These are phyloP conservation scores for Pascua guehoae DNA, from an alignment of 1,284 basidiomycete genomes.

Conservation along the genomic window DNA sequence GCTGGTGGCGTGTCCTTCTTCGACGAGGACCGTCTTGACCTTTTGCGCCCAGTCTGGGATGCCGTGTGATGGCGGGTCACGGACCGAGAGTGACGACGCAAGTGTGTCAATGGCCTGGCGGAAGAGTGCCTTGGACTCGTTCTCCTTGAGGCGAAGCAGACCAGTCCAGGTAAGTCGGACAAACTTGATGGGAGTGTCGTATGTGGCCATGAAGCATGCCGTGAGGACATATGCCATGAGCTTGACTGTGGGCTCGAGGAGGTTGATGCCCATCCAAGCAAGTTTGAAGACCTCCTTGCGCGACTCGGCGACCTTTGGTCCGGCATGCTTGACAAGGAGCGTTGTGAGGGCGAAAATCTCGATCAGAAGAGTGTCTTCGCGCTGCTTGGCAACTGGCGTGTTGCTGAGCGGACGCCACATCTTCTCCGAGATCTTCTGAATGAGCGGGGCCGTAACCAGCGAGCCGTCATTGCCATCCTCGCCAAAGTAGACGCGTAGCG, in stretches of 20 bases:
- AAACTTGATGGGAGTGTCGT: slow-evolving; percentile 89
- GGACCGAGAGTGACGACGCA: slow-evolving; percentile 72
- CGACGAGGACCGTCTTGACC: slow-evolving; percentile 79
- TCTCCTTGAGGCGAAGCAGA: slow-evolving; percentile 77
- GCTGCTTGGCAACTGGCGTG: slow-evolving; percentile 28
- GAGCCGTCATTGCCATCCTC: slow-evolving; percentile 40
- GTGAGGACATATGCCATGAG: slow-evolving; percentile 90
- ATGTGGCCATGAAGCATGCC: slow-evolving; percentile 89
- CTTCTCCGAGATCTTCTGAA: slow-evolving; percentile 35
- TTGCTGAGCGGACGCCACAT: slow-evolving; percentile 44
- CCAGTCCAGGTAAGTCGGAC: slow-evolving; percentile 91
- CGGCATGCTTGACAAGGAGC: slow-evolving; percentile 79
- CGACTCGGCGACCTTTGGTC: slow-evolving; percentile 69
- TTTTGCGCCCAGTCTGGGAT: slow-evolving; percentile 81
- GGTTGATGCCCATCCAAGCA: slow-evolving; percentile 82
- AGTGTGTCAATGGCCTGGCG: slow-evolving; percentile 87
- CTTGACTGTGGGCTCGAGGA: slow-evolving; percentile 70
- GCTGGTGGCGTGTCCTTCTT: slow-evolving; percentile 78
- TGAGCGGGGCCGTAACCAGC: slow-evolving; percentile 32
- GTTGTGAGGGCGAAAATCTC: slow-evolving; percentile 90
- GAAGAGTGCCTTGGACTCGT: slow-evolving; percentile 68
- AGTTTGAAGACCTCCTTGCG: slow-evolving; percentile 95
- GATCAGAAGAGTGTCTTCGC: slow-evolving; percentile 64
- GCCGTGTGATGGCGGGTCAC: slow-evolving; percentile 58
- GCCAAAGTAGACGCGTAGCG: slow-evolving; percentile 69